Conservation (phyloP, 2,329 filamentous ascomycete genomes). For the Westerdykella sp. region DNA sequence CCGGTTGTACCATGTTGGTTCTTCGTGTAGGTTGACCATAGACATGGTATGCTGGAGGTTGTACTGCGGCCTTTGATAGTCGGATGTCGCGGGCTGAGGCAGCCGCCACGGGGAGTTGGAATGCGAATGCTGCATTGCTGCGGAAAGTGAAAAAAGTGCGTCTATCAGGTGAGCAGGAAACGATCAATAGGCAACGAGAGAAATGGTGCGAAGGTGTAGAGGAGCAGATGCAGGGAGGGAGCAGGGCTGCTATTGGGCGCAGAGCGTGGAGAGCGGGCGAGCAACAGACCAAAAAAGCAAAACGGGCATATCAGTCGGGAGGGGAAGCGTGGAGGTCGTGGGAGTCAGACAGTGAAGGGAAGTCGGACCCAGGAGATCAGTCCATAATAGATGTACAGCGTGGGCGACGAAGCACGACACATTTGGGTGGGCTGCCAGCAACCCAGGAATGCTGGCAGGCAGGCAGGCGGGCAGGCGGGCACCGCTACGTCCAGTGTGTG, state of each 20-base stretch:
- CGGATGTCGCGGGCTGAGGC: slow-evolving; percentile 16
- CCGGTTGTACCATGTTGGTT: slow-evolving; percentile 32
- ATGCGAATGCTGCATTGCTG: slow-evolving; percentile 33
- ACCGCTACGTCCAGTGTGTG: slow-evolving; percentile 24
- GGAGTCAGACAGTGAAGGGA: slow-evolving; percentile 17
- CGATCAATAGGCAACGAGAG: slow-evolving; percentile 17
- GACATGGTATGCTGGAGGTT: slow-evolving; percentile 35
- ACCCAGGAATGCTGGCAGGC: slow-evolving; percentile 18
- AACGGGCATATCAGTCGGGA: slow-evolving; percentile 20
- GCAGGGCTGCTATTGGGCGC: slow-evolving; percentile 15
- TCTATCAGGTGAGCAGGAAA: slow-evolving; percentile 18
- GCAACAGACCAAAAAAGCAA: slow-evolving; percentile 25
- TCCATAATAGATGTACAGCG: slow-evolving; percentile 31
- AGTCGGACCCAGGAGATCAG: slow-evolving; percentile 25
- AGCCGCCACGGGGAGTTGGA: slow-evolving; percentile 32
- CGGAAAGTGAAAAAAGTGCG: slow-evolving; percentile 8
- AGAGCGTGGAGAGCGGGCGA: slow-evolving; percentile 10
- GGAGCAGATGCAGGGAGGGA: slow-evolving; percentile 11
- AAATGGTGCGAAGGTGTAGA: slow-evolving; percentile 13
- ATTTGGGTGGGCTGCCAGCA: slow-evolving; percentile 12
- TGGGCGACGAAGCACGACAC: slow-evolving; percentile 6
- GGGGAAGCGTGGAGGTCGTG: slow-evolving; percentile 15
- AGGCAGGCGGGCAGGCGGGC: slow-evolving; percentile 13
- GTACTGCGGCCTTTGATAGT: slow-evolving; percentile 31
- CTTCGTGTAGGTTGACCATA: slow-evolving; percentile 38